Evolutionary conservation across 352 stramenopile species (phyloP), one percentile per base, ranked within the genome.

Genomic region (Pythium phragmitis): DNA sequence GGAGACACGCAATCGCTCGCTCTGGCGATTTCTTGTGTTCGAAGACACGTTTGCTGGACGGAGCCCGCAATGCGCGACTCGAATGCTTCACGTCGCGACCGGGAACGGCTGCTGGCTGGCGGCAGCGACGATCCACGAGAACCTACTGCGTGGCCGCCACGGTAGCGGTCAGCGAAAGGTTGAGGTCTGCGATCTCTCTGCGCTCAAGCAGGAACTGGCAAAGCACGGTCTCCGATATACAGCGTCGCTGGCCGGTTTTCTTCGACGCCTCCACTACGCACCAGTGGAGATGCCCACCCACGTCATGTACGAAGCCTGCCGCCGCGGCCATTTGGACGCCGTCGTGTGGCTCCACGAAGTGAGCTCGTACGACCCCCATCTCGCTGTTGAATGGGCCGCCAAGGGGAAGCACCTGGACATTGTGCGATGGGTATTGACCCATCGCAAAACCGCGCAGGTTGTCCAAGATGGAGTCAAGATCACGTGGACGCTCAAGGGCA

Each of bases 281-380:
- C 60, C 60, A 8, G 41, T 60, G n/a, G 17, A 45, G 7, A 12
- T 67, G 4, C 42, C 60, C n/a, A 41, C 42, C 2, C 50, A 54
- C 5, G 36, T 67, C 26, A 37, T 67, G 50, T 67, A 67, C 42
- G 42, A 45, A 42, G 60, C 60, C n/a, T 60, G 50, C 17, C 50
- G 26, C 3, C 51, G 34, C 3, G 60, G 60, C 14, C 52, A 51
- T 13, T 21, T 67, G 4, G 50, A 67, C 30, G 60, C 51, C 6
- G 60, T 67, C 9, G 5, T 41, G 12, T 67, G 60, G 51, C 21
- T 67, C n/a, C 60, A 67, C 34, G 7, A 49, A 8, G 43, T 46
- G 12, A 60, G 19, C 39, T 13, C 16, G 33, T 67, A 67, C 43
- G 41, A 56, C n/a, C 60, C 60, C 7, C 50, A 67, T 23, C 3